A percentile compares a stretch with the other conserved stretches of the same genome.
Conservation (phyloP, 202 grass and related monocot species). For the Bolboschoenoplectus hybrid region DNA sequence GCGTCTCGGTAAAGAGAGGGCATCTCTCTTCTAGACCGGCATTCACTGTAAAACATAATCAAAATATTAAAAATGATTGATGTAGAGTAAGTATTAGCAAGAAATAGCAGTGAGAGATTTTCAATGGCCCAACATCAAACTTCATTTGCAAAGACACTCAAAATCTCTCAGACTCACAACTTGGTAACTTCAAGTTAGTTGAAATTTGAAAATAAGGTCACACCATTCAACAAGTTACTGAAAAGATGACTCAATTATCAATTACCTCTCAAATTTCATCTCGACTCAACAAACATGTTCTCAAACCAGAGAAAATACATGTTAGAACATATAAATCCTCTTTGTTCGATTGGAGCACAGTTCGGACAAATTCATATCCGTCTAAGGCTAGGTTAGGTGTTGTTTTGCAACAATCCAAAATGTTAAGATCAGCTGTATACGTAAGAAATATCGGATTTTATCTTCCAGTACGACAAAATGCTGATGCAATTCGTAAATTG, state of each 20-base stretch:
- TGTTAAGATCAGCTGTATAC: not conserved
- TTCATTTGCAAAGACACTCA: not conserved
- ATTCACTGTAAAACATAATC: slow-evolving; percentile 58
- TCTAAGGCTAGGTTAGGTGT: no score
- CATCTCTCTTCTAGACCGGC: slow-evolving; percentile 81
- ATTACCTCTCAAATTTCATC: not conserved
- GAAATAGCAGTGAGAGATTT: not conserved
- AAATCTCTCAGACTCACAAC: not conserved
- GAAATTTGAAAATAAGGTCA: slow-evolving; percentile 8
- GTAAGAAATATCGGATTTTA: not conserved
- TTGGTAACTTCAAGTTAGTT: not conserved
- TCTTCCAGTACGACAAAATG: not conserved
- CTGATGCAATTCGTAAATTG: not conserved
- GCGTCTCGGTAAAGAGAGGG: slow-evolving; percentile 77
- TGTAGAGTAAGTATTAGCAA: not conserved
- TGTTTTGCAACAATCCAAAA: not conserved
- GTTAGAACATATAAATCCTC: not conserved
- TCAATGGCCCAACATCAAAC: not conserved
- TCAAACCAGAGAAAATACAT: not conserved
- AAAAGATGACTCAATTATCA: not conserved
- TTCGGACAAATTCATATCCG: not conserved
- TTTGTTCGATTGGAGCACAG: slow-evolving; percentile 2
- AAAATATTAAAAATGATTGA: slow-evolving; percentile 7
- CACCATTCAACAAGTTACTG: not conserved
- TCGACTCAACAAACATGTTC: not conserved